Conservation (phyloP, 331 rosid genomes). For the Malus hybrid region DNA sequence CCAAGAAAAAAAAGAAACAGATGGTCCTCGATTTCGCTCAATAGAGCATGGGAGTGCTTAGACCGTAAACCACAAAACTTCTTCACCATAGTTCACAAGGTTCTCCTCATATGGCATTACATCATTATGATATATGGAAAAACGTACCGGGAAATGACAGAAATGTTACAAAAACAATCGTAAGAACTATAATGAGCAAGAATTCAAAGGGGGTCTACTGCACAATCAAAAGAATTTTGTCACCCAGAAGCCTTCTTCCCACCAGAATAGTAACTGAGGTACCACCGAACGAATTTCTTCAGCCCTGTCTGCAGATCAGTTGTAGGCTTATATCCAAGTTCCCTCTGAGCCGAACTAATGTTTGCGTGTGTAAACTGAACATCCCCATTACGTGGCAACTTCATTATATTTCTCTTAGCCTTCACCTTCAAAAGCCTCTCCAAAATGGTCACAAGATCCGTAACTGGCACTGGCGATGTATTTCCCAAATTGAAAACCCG, state of each 20-base stretch:
- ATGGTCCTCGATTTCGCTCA: constrained; percentile 40
- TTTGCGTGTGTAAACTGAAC: constrained; percentile 90
- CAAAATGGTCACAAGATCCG: constrained; percentile 61
- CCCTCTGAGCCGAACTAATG: constrained; percentile 82
- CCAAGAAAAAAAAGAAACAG: constrained; percentile 29
- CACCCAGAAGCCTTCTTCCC: constrained; percentile 73
- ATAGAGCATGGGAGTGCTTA: constrained; percentile 41
- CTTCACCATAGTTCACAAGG: constrained; percentile 46
- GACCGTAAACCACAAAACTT: constrained; percentile 53
- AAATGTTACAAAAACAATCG: constrained; percentile 51
- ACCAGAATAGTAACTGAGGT: constrained; percentile 59
- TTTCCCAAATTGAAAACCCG: constrained; percentile 34
- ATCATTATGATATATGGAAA: constrained; percentile 46
- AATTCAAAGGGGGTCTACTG: constrained; percentile 46
- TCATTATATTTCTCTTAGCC: constrained; percentile 61
- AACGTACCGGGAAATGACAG: constrained; percentile 35
- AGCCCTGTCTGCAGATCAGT: constrained; percentile 79
- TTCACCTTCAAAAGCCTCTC: constrained; percentile 74
- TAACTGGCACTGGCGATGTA: constrained; percentile 51
- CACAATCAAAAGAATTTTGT: constrained; percentile 29
- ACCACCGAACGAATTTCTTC: constrained; percentile 95
- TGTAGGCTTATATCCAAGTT: constrained; percentile 80
- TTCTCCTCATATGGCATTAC: constrained; percentile 39
- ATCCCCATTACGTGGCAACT: constrained; percentile 79
- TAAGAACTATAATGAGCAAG: constrained; percentile 72